A percentile compares a stretch with the other conserved stretches of the same genome.
phyloP scores from a whole-genome alignment of 2,329 filamentous ascomycete species.

The Aspergillus candidus region DNA sequence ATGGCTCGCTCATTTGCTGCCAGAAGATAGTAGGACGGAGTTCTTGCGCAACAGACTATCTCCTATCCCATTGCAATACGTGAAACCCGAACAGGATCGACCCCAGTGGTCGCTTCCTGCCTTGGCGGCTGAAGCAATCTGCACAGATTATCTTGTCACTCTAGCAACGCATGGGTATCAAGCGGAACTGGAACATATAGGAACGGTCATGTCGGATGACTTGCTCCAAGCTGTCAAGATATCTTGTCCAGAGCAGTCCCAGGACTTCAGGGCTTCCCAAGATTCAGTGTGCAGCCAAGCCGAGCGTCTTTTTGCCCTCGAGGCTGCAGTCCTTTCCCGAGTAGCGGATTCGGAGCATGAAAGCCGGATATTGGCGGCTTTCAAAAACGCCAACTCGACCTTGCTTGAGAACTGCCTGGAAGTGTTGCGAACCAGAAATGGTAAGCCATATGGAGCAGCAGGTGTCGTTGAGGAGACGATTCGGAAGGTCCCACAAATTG shows the following conservation, averaged over 20 bases:
- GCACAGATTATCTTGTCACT: slow-evolving; percentile 33
- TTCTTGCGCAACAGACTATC: slow-evolving; percentile 45
- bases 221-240: slow-evolving; percentile 64
- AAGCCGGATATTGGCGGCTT: slow-evolving; percentile 22
- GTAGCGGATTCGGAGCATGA: slow-evolving; percentile 20
- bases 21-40: slow-evolving; percentile 42
- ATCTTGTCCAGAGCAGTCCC: slow-evolving; percentile 75
- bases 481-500: slow-evolving; percentile 36
- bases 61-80: slow-evolving; percentile 50
- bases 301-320: slow-evolving; percentile 60
- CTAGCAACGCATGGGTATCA: slow-evolving; percentile 40
- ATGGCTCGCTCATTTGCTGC: slow-evolving; percentile 46
- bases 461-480: slow-evolving; percentile 51
- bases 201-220: slow-evolving; percentile 55
- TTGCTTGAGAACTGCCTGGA: slow-evolving; percentile 47
- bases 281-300: slow-evolving; percentile 60
- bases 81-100: slow-evolving; percentile 42
- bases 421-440: slow-evolving; percentile 50
- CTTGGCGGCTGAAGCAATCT: slow-evolving; percentile 32
- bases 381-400: slow-evolving; percentile 31
- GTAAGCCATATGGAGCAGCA: slow-evolving; percentile 62
- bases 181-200: slow-evolving; percentile 51
- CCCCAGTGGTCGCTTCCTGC: slow-evolving; percentile 47
- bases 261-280: slow-evolving; percentile 69
- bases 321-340: slow-evolving; percentile 33